Percentiles rank a stretch among this genome's conserved stretches.
Conservation (phyloP, 768 basidiomycete genomes). For the Lentinula aciculospora region DNA sequence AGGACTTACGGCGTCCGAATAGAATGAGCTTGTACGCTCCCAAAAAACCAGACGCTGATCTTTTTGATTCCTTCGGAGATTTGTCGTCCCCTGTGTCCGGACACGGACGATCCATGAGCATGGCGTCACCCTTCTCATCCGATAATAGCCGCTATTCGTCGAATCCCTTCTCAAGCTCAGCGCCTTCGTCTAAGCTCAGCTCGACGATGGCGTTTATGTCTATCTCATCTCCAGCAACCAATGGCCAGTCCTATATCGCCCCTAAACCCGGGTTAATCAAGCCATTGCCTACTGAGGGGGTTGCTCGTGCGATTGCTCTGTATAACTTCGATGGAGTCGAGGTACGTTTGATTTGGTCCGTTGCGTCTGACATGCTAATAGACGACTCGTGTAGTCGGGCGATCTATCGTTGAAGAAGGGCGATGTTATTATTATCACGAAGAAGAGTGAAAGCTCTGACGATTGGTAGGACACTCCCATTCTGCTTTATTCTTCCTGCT, state of each 20-base stretch:
- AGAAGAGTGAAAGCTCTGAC: constrained; percentile 66
- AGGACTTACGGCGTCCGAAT: constrained; percentile 15
- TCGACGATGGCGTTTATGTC: not conserved
- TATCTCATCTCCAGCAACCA: constrained; percentile 4
- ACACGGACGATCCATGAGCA: constrained; percentile 13
- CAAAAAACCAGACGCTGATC: constrained; percentile 18
- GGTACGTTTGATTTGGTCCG: constrained; percentile 32
- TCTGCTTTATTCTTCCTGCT: not conserved
- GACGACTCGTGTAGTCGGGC: constrained; percentile 39
- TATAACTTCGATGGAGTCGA: constrained; percentile 72
- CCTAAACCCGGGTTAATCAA: constrained; percentile 44
- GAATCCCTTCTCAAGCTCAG: constrained; percentile 6
- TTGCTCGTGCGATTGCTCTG: constrained; percentile 69
- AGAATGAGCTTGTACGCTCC: constrained; percentile 24
- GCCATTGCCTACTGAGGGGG: constrained; percentile 50
- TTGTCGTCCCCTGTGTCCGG: not conserved
- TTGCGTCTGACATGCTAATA: not conserved
- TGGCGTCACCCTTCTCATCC: constrained; percentile 8
- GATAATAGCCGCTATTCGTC: constrained; percentile 5
- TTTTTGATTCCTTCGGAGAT: constrained; percentile 24
- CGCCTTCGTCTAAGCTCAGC: not conserved
- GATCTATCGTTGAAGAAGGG: constrained; percentile 76
- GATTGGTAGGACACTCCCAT: constrained; percentile 80
- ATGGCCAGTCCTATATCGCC: constrained; percentile 28
- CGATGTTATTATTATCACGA: constrained; percentile 62